phyloP scores from a whole-genome alignment of 495 filamentous ascomycete genomes.

The Trichoderma reesei region DNA sequence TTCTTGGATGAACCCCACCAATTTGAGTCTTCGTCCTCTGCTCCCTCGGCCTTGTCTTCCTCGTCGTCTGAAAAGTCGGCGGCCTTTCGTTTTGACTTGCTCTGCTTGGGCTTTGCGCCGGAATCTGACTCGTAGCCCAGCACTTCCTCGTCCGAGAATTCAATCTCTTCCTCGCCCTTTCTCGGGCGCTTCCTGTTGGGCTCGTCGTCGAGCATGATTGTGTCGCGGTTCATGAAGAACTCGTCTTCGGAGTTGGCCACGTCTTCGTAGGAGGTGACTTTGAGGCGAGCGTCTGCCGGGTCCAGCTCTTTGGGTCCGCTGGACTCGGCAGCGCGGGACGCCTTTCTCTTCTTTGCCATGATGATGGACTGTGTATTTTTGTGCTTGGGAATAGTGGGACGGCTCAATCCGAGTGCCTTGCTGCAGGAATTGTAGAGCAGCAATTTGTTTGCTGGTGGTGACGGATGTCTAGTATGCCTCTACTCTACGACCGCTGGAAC shows the following conservation, averaged over 20 bases:
- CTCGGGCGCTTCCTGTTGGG: slow-evolving; percentile 67
- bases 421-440: too few species aligned
- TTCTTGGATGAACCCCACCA: slow-evolving; percentile 82
- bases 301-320: slow-evolving; percentile 40
- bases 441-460: neutral
- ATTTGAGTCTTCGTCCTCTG: slow-evolving; percentile 63
- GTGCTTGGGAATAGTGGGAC: neutral
- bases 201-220: slow-evolving; percentile 72
- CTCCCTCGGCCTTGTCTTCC: slow-evolving; percentile 37
- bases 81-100: slow-evolving; percentile 14
- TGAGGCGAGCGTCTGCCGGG: slow-evolving; percentile 43
- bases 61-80: slow-evolving; percentile 31
- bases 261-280: slow-evolving; percentile 63
- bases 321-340: slow-evolving; percentile 33
- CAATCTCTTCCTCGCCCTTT: slow-evolving; percentile 52
- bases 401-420: neutral
- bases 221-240: slow-evolving; percentile 73
- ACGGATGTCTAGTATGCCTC: neutral
- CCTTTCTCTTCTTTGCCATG: slow-evolving; percentile 82
- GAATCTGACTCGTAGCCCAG: slow-evolving; percentile 53
- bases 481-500: neutral
- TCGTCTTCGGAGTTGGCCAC: slow-evolving; percentile 90
- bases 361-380: slow-evolving; percentile 11
- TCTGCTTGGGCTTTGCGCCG: slow-evolving; percentile 14
- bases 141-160: slow-evolving; percentile 79